Evolutionary conservation across 2,329 filamentous ascomycete genomes (phyloP).

Genomic region (Paecilomyces sp.): DNA sequence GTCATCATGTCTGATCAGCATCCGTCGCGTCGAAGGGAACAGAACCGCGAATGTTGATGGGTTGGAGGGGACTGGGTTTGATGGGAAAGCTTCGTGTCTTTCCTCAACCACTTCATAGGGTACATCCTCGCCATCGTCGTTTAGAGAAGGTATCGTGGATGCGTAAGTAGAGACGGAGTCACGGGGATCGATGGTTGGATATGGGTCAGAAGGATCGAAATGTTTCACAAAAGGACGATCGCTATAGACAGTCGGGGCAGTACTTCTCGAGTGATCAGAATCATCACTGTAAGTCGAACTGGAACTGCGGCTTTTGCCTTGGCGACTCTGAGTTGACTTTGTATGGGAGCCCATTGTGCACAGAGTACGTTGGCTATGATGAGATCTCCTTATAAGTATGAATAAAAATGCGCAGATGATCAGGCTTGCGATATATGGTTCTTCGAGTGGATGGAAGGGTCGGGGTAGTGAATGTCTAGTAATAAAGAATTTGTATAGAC

Average conservation of each 20-base stretch:
- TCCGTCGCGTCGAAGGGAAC: slow-evolving; percentile 75
- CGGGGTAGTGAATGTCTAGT: not conserved
- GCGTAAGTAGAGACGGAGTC: slow-evolving; percentile 72
- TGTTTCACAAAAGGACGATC: slow-evolving; percentile 20
- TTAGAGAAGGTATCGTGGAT: slow-evolving; percentile 60
- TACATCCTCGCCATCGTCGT: slow-evolving; percentile 45
- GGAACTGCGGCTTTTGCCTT: slow-evolving; percentile 22
- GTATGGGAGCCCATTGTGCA: slow-evolving; percentile 22
- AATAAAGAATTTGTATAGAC: not conserved
- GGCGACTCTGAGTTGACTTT: slow-evolving; percentile 15
- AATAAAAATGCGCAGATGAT: slow-evolving; percentile 3
- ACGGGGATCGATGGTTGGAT: slow-evolving; percentile 26
- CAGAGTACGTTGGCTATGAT: slow-evolving; percentile 2
- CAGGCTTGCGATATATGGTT: not conserved
- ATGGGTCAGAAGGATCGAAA: slow-evolving; percentile 8
- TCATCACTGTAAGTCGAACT: slow-evolving; percentile 30
- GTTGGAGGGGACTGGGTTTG: slow-evolving; percentile 66
- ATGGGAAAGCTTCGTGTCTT: slow-evolving; percentile 53
- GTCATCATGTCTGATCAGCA: slow-evolving; percentile 85
- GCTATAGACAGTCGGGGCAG: slow-evolving; percentile 32
- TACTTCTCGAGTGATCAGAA: slow-evolving; percentile 33
- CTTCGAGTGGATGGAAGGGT: not conserved
- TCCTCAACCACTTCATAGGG: slow-evolving; percentile 44
- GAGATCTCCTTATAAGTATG: not conserved
- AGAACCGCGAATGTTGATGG: slow-evolving; percentile 75